These are phyloP conservation scores for Aspergillus biplanus DNA, from an alignment of 495 filamentous ascomycete genomes.

Conservation along the genomic window DNA sequence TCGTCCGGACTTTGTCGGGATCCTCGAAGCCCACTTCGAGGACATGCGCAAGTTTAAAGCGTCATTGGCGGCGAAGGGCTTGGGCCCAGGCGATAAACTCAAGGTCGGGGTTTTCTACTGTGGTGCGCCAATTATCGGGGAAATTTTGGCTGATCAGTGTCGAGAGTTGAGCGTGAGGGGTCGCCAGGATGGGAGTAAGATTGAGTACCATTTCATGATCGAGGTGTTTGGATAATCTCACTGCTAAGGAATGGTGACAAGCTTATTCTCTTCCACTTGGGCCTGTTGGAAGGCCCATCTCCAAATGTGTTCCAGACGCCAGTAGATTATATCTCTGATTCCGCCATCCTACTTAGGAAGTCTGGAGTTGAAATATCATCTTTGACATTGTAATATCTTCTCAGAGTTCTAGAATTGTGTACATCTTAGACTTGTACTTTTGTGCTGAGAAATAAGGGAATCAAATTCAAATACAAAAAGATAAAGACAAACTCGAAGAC, in stretches of 20 bases:
- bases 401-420: no score
- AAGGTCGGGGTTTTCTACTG: constrained; percentile 14
- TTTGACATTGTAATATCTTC: no score
- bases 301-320: no score
- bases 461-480: no score
- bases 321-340: no score
- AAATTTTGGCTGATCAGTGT: constrained; percentile 10
- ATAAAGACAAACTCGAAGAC: no score
- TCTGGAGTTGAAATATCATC: no score
- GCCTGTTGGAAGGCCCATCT: no score
- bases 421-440: no score
- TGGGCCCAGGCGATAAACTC: constrained; percentile 1
- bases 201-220: constrained; percentile 14
- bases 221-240: constrained; percentile 11
- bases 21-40: constrained; percentile 5
- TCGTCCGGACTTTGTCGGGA: constrained; percentile 9
- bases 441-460: no score
- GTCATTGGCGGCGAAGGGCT: constrained; percentile 6
- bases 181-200: constrained; percentile 13
- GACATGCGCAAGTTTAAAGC: constrained; percentile 10
- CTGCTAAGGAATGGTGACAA: not conserved
- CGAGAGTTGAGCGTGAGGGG: constrained; percentile 4
- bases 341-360: no score
- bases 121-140: constrained; percentile 9
- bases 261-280: not conserved